Percentiles rank a stretch among this genome's conserved stretches.
phyloP scores from a whole-genome alignment of 2,329 filamentous ascomycete species.

The Penicillium vulpinum region DNA sequence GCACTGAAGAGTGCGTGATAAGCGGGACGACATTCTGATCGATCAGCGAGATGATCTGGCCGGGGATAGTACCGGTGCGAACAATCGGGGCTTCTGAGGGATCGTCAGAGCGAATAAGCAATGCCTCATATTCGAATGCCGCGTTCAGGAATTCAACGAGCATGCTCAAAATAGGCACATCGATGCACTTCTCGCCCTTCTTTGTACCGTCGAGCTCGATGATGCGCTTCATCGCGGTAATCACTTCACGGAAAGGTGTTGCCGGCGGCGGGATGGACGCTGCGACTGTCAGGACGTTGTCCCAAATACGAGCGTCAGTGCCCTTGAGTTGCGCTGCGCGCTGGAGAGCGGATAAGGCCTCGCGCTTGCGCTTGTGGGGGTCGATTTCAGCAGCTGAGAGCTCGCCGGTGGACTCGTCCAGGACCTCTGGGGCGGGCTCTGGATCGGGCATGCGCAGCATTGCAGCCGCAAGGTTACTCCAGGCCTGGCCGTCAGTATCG shows the following conservation, averaged over 20 bases:
- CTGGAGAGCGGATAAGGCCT: conserved; percentile 82
- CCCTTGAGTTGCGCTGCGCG: conserved; percentile 79
- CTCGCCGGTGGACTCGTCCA: conserved; percentile 30
- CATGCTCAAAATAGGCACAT: conserved; percentile 68
- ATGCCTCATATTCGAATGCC: conserved; percentile 40
- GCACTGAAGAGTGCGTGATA: conserved; percentile 73
- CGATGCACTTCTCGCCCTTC: conserved; percentile 74
- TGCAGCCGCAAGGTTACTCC: conserved; percentile 90
- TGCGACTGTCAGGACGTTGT: conserved; percentile 88
- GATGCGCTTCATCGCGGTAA: conserved; percentile 72
- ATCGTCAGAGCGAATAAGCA: conserved; percentile 39
- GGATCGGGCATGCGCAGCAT: conserved; percentile 58
- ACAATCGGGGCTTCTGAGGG: conserved; percentile 33
- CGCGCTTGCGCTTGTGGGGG: conserved; percentile 64
- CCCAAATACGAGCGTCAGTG: conserved; percentile 92
- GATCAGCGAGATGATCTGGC: conserved; percentile 65
- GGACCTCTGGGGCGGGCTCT: conserved; percentile 28
- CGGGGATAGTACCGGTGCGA: conserved; percentile 55
- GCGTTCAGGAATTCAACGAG: conserved; percentile 71
- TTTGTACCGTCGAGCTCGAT: conserved; percentile 68
- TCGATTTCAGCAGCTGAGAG: conserved; percentile 39
- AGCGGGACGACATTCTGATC: conserved; percentile 75
- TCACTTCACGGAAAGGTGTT: conserved; percentile 68
- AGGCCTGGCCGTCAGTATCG: conserved; percentile 85
- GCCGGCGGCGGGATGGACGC: conserved; percentile 70